Percentiles rank a stretch among this genome's conserved stretches.
phyloP scores from a whole-genome alignment of 2,329 filamentous ascomycete genomes.

The Triangularia setosa region DNA sequence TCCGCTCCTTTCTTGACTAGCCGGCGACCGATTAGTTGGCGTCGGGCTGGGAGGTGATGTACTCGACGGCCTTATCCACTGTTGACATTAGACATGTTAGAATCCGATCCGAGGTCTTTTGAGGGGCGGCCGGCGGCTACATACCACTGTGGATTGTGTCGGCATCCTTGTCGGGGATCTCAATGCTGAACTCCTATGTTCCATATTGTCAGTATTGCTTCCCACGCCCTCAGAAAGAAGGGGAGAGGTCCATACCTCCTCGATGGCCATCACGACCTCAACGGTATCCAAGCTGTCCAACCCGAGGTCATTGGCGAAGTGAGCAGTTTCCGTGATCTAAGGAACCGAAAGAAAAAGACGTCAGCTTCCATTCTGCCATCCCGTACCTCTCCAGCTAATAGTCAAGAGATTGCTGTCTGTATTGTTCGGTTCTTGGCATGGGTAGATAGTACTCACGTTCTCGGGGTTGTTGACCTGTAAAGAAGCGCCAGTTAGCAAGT shows the following conservation, averaged over 20 bases:
- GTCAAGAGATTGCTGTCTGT: no score
- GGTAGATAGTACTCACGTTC: constrained; percentile 49
- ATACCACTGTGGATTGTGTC: constrained; percentile 90
- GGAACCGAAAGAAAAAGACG: constrained; percentile 9
- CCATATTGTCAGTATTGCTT: neutral
- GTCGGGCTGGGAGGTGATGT: constrained; percentile 90
- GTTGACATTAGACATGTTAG: constrained; percentile 17
- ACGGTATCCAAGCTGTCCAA: constrained; percentile 97
- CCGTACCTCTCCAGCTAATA: no score
- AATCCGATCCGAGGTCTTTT: neutral
- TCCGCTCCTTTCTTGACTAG: neutral
- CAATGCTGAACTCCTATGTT: constrained; percentile 68
- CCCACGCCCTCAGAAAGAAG: constrained; percentile 15
- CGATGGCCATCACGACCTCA: constrained; percentile 99
- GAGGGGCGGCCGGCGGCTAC: constrained; percentile 33
- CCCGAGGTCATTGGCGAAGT: constrained; percentile 97
- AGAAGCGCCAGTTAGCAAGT: neutral
- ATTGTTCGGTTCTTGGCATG: neutral
- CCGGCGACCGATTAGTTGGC: constrained; percentile 55
- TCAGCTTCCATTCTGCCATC: constrained; percentile 13
- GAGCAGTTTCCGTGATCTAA: constrained; percentile 76
- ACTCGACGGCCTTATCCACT: constrained; percentile 94
- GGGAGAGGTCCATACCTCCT: constrained; percentile 62
- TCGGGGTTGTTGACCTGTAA: constrained; percentile 63
- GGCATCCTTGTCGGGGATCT: constrained; percentile 97